Base-by-base conservation (phyloP, 441 rosid species). In the Isatis lusitanica region DNA sequence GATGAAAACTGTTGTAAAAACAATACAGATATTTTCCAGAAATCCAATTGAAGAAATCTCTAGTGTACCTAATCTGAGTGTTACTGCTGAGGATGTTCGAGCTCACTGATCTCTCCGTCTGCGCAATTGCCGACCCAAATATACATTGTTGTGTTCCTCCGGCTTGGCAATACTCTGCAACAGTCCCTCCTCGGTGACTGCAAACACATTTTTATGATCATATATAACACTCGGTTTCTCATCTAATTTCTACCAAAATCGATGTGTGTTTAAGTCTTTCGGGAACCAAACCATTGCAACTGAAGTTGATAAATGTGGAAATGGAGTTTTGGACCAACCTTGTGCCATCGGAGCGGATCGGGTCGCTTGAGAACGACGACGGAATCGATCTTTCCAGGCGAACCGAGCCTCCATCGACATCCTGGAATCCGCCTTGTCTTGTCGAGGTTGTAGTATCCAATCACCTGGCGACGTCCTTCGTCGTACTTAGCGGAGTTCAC, bases 181-280 rank as follows among this genome's bases (percentile, higher is more conserved):
- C 95, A 93, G 63, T 95, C 93, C 76, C 95, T 88, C 67, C 94
- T 91, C 2, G 93, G 92, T 39, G 96, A 85, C 96, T 93, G 90
- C 84, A 61, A 15, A 70, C 77, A 72, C 0, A 30, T 33, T 58
- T 55, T 71, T 57, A 47, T 15, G 3, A 42, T 43, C 30, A n/a
- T n/a, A n/a, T n/a, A 4, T 18, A 40, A 59, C 18, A 10, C 55
- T 21, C 71, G 51, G 57, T 53, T 73, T n/a, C 10, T 4, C 1
- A 56, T 63, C 6, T 42, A 9, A 55, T n/a, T n/a, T n/a, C n/a
- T n/a, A 46, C 98, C 97, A 77, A 21, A 21, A 21, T 21, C 24
- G 2, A 21, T 21, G 24, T 21, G 24, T 21, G n/a, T 21, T 21
- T 21, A 21, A 21, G 24, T 21, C 24, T 21, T 21, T 21, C 24